phyloP scores from a whole-genome alignment of 495 filamentous ascomycete genomes.

The Hypoxylon trugodes region DNA sequence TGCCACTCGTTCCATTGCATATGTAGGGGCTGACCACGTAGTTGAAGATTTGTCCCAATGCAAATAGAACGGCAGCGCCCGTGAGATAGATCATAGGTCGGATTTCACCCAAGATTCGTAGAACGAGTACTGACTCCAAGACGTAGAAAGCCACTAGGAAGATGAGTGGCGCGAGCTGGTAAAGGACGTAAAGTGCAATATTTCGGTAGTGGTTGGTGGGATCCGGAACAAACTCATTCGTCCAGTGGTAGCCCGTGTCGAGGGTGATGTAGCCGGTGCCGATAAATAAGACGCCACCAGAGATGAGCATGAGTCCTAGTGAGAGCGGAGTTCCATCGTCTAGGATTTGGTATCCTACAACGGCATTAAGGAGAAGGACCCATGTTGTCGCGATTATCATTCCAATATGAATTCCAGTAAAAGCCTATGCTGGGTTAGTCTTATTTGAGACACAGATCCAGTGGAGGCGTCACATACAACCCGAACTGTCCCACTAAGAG shows the following conservation, averaged over 20 bases:
- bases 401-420: conserved; percentile 91
- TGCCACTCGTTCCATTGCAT: conserved; percentile 79
- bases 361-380: conserved; percentile 90
- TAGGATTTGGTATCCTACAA: conserved; percentile 91
- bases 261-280: conserved; percentile 96
- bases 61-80: conserved; percentile 80
- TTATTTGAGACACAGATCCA: not conserved
- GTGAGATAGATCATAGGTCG: conserved; percentile 88
- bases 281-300: conserved; percentile 76
- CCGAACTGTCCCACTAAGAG: conserved; percentile 71
- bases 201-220: conserved; percentile 68
- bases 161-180: conserved; percentile 89
- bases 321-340: conserved; percentile 93
- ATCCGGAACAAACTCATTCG: conserved; percentile 73
- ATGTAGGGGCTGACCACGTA: conserved; percentile 93
- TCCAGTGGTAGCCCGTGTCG: conserved; percentile 90
- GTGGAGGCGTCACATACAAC: conserved; percentile 58
- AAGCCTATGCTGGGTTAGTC: conserved; percentile 66
- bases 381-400: conserved; percentile 87
- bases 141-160: conserved; percentile 85
- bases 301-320: conserved; percentile 74
- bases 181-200: conserved; percentile 91
- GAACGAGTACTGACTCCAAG: conserved; percentile 81
- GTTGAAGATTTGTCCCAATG: conserved; percentile 92
- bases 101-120: conserved; percentile 82